phyloP scores from a whole-genome alignment of 2,329 filamentous ascomycete genomes.

The Metarhizium rileyi region DNA sequence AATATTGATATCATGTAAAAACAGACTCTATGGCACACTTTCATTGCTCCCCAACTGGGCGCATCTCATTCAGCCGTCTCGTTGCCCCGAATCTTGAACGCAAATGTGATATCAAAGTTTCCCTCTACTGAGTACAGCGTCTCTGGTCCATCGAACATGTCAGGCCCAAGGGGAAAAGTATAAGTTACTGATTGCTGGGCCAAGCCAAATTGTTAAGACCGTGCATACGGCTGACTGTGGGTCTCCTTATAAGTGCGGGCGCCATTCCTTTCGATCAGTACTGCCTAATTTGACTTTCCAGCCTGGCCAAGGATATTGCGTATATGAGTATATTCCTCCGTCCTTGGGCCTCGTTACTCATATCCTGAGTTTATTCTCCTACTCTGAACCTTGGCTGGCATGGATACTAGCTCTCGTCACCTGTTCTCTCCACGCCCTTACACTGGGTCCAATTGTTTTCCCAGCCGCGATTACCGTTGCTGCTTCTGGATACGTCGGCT shows the following conservation, averaged over 20 bases:
- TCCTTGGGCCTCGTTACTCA: not conserved
- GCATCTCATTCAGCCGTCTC: not conserved
- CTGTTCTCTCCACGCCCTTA: not conserved
- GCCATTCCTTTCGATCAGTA: constrained; percentile 2
- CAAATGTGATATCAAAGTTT: not conserved
- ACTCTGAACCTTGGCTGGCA: not conserved
- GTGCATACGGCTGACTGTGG: constrained; percentile 3
- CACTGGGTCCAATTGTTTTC: not conserved
- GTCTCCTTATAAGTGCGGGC: constrained; percentile 1
- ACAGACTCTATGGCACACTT: not conserved
- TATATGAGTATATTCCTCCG: constrained; percentile 3
- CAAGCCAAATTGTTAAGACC: not conserved
- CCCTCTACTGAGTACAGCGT: too few relatives aligned
- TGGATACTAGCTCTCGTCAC: not conserved
- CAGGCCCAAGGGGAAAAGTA: not conserved
- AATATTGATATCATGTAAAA: constrained; percentile 60
- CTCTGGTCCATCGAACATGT: not conserved
- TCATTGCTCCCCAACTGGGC: not conserved
- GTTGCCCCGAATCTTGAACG: not conserved
- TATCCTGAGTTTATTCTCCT: not conserved
- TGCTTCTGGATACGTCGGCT: not conserved
- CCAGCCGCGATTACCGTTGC: not conserved
- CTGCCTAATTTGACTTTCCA: not conserved
- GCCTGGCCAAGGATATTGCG: constrained; percentile 3
- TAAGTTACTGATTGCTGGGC: not conserved